Evolutionary conservation across 2,329 filamentous ascomycete genomes (phyloP), one percentile per base, ranked within the genome.

Genomic region (Cordyceps javanica): DNA sequence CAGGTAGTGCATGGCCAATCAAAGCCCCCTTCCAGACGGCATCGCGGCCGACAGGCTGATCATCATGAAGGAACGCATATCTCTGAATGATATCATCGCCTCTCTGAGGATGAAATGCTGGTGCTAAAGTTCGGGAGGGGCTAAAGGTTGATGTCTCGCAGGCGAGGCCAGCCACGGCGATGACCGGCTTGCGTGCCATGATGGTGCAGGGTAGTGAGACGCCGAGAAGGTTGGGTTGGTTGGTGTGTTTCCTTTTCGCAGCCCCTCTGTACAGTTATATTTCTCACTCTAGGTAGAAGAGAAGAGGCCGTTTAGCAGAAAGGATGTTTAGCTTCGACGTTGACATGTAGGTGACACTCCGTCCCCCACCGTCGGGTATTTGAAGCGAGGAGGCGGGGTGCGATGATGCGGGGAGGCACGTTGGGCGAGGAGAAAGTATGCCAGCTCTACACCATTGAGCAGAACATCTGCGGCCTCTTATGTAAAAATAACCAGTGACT

Each of bases 111-210:
- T 80, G 76, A 57, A 82, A 82, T n/a, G 75, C 79, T 0, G 72
- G 65, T 1, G 76, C 75, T 0, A 68, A 62, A 1, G 79, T 82
- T 30, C 77, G 73, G 0, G 78, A 75, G 2, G 78, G 77, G 5
- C 77, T 77, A 62, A 81, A 82, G 3, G 74, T 78, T 4, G 78
- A 82, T 2, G 77, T 81, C 62, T 82, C 79, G 63, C 77, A 80
- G 30, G 78, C 77, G 3, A 82, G 71, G 19, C 79, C 79, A 19
- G 78, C 78, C 51, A 82, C 72, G 4, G 74, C 78, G 53, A 82
- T 79, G 8, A 77, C 66, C 3, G 78, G 78, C 25, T 58, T 61
- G 13, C 48, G 41, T 25, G 60, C 36, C 62, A 63, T 60, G n/a
- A 10, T 59, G 23, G 32, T 55, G 25, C 19, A 46, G 53, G 53